Percentiles rank a stretch among this genome's conserved stretches.
Conservation (phyloP, 352 stramenopile species). For the Thraustotheca clavata region DNA sequence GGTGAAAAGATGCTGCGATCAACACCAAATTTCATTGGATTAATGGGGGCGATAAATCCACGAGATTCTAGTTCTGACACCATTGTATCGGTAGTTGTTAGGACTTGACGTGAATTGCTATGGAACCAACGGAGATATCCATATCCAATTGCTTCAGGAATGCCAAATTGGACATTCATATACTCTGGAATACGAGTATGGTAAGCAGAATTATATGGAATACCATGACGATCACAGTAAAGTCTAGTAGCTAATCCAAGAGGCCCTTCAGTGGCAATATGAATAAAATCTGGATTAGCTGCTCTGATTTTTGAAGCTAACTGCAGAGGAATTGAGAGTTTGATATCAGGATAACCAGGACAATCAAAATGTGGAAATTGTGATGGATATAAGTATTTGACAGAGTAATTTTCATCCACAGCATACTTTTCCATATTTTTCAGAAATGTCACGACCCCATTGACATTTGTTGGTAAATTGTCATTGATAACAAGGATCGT, state of each 20-base stretch:
- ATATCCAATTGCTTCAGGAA: not conserved
- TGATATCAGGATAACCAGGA: not conserved
- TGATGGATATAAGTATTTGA: not conserved
- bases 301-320: not conserved
- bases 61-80: not conserved
- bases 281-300: not conserved
- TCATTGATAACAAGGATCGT: not conserved
- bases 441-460: not conserved
- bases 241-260: not conserved
- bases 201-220: not conserved
- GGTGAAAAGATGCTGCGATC: not conserved
- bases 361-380: constrained; percentile 1
- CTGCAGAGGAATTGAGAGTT: not conserved
- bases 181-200: constrained; percentile 2
- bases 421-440: not conserved
- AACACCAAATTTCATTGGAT: constrained; percentile 3
- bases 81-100: not conserved
- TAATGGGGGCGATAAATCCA: not conserved
- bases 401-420: not conserved
- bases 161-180: not conserved
- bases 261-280: not conserved
- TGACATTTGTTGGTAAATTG: not conserved
- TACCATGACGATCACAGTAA: not conserved
- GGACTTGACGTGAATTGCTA: not conserved
- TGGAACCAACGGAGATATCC: not conserved